phyloP scores from a whole-genome alignment of 225 moss, liverwort and hornwort genomes.

The Thuidium tamariscinum region DNA sequence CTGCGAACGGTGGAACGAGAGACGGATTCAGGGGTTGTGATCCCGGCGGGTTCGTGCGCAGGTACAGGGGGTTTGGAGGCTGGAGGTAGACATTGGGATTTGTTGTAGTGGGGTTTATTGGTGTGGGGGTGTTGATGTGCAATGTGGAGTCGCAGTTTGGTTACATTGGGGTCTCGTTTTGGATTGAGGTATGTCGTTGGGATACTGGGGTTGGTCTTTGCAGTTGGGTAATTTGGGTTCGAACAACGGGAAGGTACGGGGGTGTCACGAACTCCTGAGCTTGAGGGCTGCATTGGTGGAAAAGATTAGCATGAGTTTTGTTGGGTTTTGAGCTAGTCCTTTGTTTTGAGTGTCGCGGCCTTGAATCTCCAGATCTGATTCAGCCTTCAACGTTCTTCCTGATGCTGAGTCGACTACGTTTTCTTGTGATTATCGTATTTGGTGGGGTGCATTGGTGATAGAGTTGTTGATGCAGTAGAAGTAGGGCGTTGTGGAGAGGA shows the following conservation, averaged over 20 bases:
- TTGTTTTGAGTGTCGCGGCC: neutral
- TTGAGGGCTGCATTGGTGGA: neutral
- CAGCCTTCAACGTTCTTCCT: neutral
- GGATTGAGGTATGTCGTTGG: neutral
- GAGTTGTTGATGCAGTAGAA: neutral
- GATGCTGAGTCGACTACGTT: neutral
- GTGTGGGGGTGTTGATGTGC: neutral
- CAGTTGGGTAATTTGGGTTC: neutral
- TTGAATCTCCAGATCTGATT: neutral
- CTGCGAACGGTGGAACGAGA: neutral
- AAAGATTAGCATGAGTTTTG: neutral
- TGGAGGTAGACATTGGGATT: neutral
- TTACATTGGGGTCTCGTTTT: neutral
- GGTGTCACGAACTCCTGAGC: neutral
- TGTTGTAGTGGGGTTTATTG: neutral
- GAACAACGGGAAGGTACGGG: neutral
- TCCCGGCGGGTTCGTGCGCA: neutral
- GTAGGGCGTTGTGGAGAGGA: neutral
- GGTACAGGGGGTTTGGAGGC: neutral
- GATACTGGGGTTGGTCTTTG: neutral
- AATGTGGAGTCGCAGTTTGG: neutral
- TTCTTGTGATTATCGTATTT: neutral
- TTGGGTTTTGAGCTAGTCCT: neutral
- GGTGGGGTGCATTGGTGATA: neutral
- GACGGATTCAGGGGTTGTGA: neutral